Evolutionary conservation across 371 early-diverging fungal species (phyloP).

Genomic region (Syncephalastrum sp.): DNA sequence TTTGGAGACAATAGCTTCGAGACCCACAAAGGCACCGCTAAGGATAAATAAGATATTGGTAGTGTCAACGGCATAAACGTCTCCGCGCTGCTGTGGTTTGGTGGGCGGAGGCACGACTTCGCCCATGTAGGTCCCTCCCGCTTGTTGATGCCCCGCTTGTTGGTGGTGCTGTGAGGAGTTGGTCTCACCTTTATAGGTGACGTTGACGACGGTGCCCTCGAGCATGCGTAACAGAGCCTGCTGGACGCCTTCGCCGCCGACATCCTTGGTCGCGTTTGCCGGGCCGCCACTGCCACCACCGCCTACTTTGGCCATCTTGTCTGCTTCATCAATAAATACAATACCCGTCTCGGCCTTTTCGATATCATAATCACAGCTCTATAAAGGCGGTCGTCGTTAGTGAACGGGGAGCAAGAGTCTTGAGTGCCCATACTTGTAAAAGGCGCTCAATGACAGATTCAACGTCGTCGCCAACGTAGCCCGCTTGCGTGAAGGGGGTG

Average conservation of each 20-base stretch:
- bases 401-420: too few species aligned
- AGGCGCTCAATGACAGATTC: conserved; percentile 84
- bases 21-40: conserved; percentile 82
- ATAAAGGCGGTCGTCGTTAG: neutral
- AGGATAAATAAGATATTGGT: conserved; percentile 82
- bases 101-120: conserved; percentile 1
- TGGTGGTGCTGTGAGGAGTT: conserved; percentile 16
- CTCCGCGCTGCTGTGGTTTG: conserved; percentile 38
- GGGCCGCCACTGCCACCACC: neutral
- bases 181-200: conserved; percentile 67
- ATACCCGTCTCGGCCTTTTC: conserved; percentile 86
- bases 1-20: conserved; percentile 73
- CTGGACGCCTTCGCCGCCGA: conserved; percentile 93
- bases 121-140: conserved; percentile 16
- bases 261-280: conserved; percentile 77
- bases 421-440: conserved; percentile 56
- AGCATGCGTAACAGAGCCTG: conserved; percentile 80
- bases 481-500: conserved; percentile 90
- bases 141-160: conserved; percentile 6
- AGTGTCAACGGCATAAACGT: conserved; percentile 77
- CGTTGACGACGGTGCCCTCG: conserved; percentile 77
- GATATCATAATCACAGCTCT: conserved; percentile 86
- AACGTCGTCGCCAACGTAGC: conserved; percentile 95
- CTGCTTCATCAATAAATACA: conserved; percentile 93
- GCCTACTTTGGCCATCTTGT: conserved; percentile 76